phyloP scores from a whole-genome alignment of 78 protist genomes.

The Bodo saltans region DNA sequence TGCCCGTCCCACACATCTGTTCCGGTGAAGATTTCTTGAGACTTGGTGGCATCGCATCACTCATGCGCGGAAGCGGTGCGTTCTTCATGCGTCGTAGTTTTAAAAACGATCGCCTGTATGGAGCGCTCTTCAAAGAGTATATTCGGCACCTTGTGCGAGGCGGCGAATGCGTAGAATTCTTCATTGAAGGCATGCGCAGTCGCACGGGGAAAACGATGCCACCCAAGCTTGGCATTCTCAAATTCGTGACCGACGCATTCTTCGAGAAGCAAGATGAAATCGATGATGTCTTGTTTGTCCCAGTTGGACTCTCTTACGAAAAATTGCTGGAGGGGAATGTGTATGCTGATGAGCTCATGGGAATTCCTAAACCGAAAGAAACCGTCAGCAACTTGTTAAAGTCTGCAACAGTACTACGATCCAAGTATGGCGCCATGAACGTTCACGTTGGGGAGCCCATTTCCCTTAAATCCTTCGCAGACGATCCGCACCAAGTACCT shows the following conservation, averaged over 20 bases:
- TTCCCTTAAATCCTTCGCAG: slow-evolving; percentile 6
- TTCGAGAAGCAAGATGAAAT: background rate
- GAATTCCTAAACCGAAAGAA: slow-evolving; percentile 10
- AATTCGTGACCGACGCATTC: slow-evolving; percentile 19
- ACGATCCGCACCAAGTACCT: background rate
- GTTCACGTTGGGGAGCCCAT: slow-evolving; percentile 25
- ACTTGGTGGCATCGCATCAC: background rate
- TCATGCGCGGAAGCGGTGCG: slow-evolving; percentile 39
- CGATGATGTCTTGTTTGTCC: slow-evolving; percentile 1
- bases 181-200: slow-evolving; percentile 36
- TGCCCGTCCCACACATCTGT: slow-evolving; percentile 36
- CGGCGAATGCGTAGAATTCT: slow-evolving; percentile 29
- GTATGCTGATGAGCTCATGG: slow-evolving; percentile 26
- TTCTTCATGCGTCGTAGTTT: slow-evolving; percentile 40
- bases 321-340: slow-evolving; percentile 9
- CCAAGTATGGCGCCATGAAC: slow-evolving; percentile 14
- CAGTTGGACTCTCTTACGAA: slow-evolving; percentile 29
- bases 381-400: slow-evolving; percentile 2
- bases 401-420: slow-evolving; percentile 13
- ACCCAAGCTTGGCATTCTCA: slow-evolving; percentile 36
- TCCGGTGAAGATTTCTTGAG: slow-evolving; percentile 42
- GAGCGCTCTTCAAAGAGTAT: slow-evolving; percentile 29
- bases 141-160: slow-evolving; percentile 11
- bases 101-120: slow-evolving; percentile 30
- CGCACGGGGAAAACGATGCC: slow-evolving; percentile 30